Base-by-base conservation (phyloP, 169 alveolate species). In the Cryptosporidium meleagridis region DNA sequence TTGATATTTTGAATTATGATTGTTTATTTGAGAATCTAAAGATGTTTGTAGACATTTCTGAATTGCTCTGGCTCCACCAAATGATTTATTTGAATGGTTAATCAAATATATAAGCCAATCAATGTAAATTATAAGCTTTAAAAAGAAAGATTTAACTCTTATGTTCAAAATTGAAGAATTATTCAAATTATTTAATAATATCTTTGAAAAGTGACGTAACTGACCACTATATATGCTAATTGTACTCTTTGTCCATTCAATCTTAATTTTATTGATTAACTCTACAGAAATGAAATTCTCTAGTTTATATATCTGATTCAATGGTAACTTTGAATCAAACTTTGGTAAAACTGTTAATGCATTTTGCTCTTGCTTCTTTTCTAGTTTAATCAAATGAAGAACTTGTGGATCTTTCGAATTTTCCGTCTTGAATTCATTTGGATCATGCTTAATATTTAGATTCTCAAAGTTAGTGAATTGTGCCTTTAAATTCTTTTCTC, bases 41-140 rank as follows among this genome's bases (percentile, higher is more conserved):
- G 52, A 45, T 5, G 45, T 39, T 33, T 62, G 39, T 29, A 80
- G 16, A 48, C 89, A 80, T 21, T 80, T 80, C 23, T 62, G 58
- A 61, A 80, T 44, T 21, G 69, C 89, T 62, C 62, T 80, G 8
- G 89, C 23, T 44, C 89, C 89, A 9, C 89, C 89, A 80, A 80
- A 80, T 26, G 89, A 80, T 48, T 80, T 80, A 21, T 44, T 80
- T 7, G 73, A 44, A 33, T 80, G 21, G 16, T 59, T 59, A 10
- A 80, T n/a, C 6, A 80, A 14, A 23, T 62, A 45, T 31, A 80
- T 80, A 41, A 80, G 33, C 89, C 89, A 80, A 31, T 80, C 48
- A 39, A 80, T 65, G 6, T 31, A 44, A 62, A 26, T 26, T 21
- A 80, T 80, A 10, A 80, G 35, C 55, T 62, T 80, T 23, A 59